Base-by-base conservation (phyloP, 805 yeast species). In the Dipodascus albidus region DNA sequence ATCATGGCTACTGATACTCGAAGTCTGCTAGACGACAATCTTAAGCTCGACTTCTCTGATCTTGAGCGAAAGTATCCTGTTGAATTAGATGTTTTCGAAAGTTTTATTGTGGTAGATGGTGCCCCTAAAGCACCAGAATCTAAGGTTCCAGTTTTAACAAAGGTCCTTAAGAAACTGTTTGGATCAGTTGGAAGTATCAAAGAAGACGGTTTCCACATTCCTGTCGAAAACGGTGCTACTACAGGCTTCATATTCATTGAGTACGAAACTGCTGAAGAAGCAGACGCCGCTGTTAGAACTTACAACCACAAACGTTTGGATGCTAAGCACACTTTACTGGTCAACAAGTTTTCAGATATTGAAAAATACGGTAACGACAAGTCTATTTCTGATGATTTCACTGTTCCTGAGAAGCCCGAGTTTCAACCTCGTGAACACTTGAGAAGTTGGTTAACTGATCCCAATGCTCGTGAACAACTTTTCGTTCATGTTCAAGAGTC, bases 121-220 rank as follows among this genome's bases (percentile, higher is more conserved):
- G 90, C 96, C 9, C 99, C 99, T 60, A 75, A 88, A 57, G 96
- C 96, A 23, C 96, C 97, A 55, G 95, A 84, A 66, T 68, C 87
- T 52, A 93, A 93, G 71, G 86, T 82, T 51, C 86, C 88, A 53
- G 81, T 86, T 55, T 78, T 93, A 66, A 78, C 82, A 60, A 90
- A 87, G 69, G 97, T 95, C 48, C 77, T 93, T 64, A 79, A 77
- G 61, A 91, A 90, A 73, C 76, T 88, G 52, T 83, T 93, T 65
- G 72, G 80, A 50, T 78, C 80, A 58, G 89, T 81, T 49, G 98
- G 96, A 52, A 82, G 81, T 58, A 82, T 93, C 53, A 64, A 61
- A 48, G 64, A 55, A 21, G 70, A 64, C 47, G 91, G 88, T 53
- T 77, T 93, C 66, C 75, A 79, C 66, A 82, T 93, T 81, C 98